Percentiles rank a stretch among this genome's conserved stretches.
These are phyloP conservation scores for Auriculariales sp. DNA, from an alignment of 768 basidiomycete species.

Conservation along the genomic window DNA sequence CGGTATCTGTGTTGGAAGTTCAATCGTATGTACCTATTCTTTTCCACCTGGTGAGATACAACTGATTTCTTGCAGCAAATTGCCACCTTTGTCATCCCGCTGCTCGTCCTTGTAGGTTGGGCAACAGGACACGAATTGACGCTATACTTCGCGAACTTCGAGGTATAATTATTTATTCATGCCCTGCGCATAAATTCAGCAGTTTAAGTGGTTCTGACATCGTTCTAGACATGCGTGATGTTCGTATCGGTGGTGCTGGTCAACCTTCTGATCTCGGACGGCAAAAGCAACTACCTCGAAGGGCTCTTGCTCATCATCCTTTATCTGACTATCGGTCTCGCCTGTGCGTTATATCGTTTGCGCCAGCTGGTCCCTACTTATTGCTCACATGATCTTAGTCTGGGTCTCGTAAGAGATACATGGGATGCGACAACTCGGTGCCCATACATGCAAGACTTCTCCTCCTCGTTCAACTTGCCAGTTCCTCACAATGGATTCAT, in stretches of 20 bases:
- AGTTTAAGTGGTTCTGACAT: background rate
- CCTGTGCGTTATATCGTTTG: slow-evolving; percentile 38
- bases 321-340: slow-evolving; percentile 69
- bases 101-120: slow-evolving; percentile 85
- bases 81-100: slow-evolving; percentile 71
- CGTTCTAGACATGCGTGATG: slow-evolving; percentile 53
- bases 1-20: slow-evolving; percentile 66
- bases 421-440: too few relatives aligned
- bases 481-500: too few relatives aligned
- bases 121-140: slow-evolving; percentile 57
- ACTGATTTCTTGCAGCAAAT: slow-evolving; percentile 44
- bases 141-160: slow-evolving; percentile 75
- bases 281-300: slow-evolving; percentile 23
- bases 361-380: background rate
- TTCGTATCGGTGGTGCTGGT: slow-evolving; percentile 83
- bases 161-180: slow-evolving; percentile 27
- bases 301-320: slow-evolving; percentile 35
- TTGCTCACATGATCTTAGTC: slow-evolving; percentile 14
- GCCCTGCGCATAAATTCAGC: too few relatives aligned
- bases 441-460: too few relatives aligned
- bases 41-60: background rate
- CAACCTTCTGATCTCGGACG: slow-evolving; percentile 50
- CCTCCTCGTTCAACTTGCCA: too few relatives aligned
- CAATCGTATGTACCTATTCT: slow-evolving; percentile 45
- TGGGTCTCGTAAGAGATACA: slow-evolving; percentile 33